These are phyloP conservation scores for Fusarium scirpi DNA, from an alignment of 2,329 filamentous ascomycete genomes.

Conservation along the genomic window DNA sequence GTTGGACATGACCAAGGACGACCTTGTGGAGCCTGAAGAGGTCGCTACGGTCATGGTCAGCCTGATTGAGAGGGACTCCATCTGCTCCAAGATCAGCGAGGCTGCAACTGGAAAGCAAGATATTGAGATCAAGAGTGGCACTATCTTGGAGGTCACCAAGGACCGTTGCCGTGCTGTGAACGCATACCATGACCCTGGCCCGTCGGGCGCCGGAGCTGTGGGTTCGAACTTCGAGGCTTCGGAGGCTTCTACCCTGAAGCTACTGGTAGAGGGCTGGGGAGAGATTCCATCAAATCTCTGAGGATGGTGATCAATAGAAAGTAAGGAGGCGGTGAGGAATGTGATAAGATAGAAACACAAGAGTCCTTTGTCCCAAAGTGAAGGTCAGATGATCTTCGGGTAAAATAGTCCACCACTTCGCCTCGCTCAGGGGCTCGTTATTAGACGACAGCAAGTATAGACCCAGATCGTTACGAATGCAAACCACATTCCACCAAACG, in stretches of 20 bases:
- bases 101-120: background rate
- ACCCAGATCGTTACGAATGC: too few species aligned
- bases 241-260: background rate
- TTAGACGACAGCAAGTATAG: too few species aligned
- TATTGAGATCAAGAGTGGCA: background rate
- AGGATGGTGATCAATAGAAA: too few species aligned
- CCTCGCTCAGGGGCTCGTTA: too few species aligned
- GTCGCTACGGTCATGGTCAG: background rate
- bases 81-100: background rate
- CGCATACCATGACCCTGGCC: background rate
- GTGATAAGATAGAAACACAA: too few species aligned
- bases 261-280: background rate
- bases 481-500: too few species aligned
- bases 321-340: too few species aligned
- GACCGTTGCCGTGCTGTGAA: background rate
- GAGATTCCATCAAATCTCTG: too few species aligned
- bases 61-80: background rate
- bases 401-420: too few species aligned
- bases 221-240: background rate
- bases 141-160: background rate
- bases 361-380: too few species aligned
- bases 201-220: background rate
- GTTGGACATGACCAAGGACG: background rate
- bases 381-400: too few species aligned
- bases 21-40: background rate